Base-by-base conservation (phyloP, 2,329 filamentous ascomycete genomes). In the Podosphaera fusca region DNA sequence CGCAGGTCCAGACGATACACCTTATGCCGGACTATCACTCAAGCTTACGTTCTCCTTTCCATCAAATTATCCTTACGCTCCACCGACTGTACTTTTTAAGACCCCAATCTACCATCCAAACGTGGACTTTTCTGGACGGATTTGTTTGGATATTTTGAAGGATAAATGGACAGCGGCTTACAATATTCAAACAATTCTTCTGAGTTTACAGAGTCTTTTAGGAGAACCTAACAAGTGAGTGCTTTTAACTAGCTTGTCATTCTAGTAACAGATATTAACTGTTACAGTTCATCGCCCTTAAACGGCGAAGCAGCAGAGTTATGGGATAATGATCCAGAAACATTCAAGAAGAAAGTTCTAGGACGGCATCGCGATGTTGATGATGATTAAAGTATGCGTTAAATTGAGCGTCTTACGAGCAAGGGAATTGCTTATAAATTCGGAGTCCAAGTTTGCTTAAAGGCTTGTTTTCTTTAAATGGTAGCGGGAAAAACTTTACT, bases 21-120 rank as follows among this genome's bases (percentile, higher is more conserved):
- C 89, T 56, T 98, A 98, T 70, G 82, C 85, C 42, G 81, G 81
- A 62, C 79, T 96, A 56, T 86, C 80, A 53, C 84, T 98, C 73
- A 96, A 95, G 75, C 85, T 98, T 63, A 84, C 82, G 63, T 90
- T 98, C 69, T 77, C 81, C 53, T 98, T 96, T 71, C 88, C 90
- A 7, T 75, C 79, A 64, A 95, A 90, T 73, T 98, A 98, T 69
- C 92, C 92, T 8, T 95, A 95, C 70, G 79, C 83, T 1, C 80
- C 92, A 30, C 92, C 92, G 0, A 87, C 84, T 2, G 92, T 98
- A 21, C 78, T 95, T 59, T 98, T 95, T 81, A 94, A 89, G 75
- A 98, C 94, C 5, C 92, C 92, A 42, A 95, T 98, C 72, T 98
- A 96, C 75, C 92, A 98, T 71, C 92, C 92, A 56, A 98, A 98